Base-by-base conservation (phyloP, 2,329 filamentous ascomycete species). In the Diaporthe citriasiana region DNA sequence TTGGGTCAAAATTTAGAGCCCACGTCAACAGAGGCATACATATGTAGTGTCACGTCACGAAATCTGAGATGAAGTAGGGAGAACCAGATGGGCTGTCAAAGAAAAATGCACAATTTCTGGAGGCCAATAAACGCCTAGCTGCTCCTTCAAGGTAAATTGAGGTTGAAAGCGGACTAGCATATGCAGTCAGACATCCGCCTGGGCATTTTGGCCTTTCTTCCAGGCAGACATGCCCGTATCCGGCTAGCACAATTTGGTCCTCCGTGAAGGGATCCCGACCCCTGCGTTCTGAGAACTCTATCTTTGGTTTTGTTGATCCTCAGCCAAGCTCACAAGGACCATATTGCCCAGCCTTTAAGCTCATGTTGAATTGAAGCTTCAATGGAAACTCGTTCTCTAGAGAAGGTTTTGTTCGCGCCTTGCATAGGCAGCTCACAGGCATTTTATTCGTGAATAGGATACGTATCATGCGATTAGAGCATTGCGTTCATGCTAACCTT, bases 141-240 rank as follows among this genome's bases (percentile, higher is more conserved):
- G 42, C 45, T 66, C 60, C 45, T 38, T 6, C 22, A 1, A 50
- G 22, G 45, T 13, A 47, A 38, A 51, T 38, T 51, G 45, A 51
- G 30, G 30, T 50, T 51, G 30, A 51, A 51, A 66, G 63, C 45
- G n/a, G 63, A 38, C 45, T 53, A 68, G 63, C n/a, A 53, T 15
- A 68, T 68, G 63, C 63, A 68, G 30, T 68, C 63, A 53, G 45
- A 9, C 30, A n/a, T 9, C 42, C 40, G 5, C 40, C 25, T 30
- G 40, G 59, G 40, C 57, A 27, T 17, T 42, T 59, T 35, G 15
- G n/a, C 9, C 17, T 17, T 27, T 17, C 19, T 47, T 47, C 59
- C 40, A 63, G 59, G 40, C 33, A 68, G 63, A 68, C 22, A 22
- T 12, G 10, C 33, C 63, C 25, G 30, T 25, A 53, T 68, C n/a